Conservation (phyloP, 495 filamentous ascomycete genomes). For the Talaromyces ruber region DNA sequence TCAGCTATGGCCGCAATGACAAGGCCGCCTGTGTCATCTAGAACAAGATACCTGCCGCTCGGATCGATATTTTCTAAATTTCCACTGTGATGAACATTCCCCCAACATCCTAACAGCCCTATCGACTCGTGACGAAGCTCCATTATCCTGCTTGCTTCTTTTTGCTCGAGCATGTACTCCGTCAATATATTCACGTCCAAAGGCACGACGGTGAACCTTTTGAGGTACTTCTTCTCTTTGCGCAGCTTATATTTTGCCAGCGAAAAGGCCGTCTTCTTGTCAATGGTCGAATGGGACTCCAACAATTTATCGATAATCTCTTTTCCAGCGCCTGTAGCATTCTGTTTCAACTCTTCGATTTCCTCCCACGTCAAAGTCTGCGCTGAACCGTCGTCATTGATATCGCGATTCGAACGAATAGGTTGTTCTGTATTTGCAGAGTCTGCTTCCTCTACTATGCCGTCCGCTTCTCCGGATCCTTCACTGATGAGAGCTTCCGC, state of each 20-base stretch:
- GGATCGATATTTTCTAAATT: conserved; percentile 28
- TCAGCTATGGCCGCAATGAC: conserved; percentile 85
- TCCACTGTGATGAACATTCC: conserved; percentile 50
- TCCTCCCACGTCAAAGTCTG: conserved; percentile 78
- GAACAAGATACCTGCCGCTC: conserved; percentile 72
- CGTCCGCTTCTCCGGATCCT: conserved; percentile 33
- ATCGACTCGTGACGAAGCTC: conserved; percentile 84
- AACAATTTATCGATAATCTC: conserved; percentile 83
- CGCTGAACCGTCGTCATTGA: conserved; percentile 68
- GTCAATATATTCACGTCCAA: conserved; percentile 68
- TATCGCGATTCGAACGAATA: conserved; percentile 70
- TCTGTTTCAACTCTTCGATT: conserved; percentile 84
- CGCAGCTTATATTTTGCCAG: conserved; percentile 90
- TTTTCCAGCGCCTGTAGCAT: conserved; percentile 68
- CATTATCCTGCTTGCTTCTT: conserved; percentile 71
- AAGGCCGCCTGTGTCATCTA: conserved; percentile 86
- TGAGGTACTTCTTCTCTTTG: conserved; percentile 89
- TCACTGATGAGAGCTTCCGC: conserved; percentile 58
- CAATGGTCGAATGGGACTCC: conserved; percentile 72
- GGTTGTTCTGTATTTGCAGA: conserved; percentile 41
- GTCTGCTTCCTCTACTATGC: conserved; percentile 34
- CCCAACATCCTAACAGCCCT: conserved; percentile 58
- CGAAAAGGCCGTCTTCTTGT: conserved; percentile 90
- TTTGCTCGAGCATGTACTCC: conserved; percentile 65
- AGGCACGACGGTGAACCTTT: conserved; percentile 74